Percentiles rank a stretch among this genome's conserved stretches.
Evolutionary conservation across 2,329 filamentous ascomycete genomes (phyloP).

Genomic region (Truncatella angustata): DNA sequence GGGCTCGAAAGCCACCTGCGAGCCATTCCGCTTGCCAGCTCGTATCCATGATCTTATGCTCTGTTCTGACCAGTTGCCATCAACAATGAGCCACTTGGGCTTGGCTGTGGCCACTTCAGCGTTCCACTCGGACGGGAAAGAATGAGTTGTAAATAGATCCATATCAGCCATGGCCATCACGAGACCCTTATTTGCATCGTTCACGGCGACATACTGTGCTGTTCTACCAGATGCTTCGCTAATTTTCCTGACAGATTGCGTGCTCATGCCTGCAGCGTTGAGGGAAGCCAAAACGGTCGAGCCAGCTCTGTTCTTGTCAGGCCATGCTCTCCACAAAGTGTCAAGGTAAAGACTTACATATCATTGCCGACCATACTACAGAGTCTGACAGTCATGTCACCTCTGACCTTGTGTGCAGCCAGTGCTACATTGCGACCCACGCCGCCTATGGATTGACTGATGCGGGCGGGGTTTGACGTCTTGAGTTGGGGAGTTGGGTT

Average conservation of each 20-base stretch:
- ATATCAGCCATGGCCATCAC: slow-evolving; percentile 96
- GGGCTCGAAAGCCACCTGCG: slow-evolving; percentile 78
- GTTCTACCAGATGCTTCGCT: slow-evolving; percentile 60
- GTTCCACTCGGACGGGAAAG: slow-evolving; percentile 57
- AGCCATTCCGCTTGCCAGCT: slow-evolving; percentile 53
- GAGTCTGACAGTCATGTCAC: slow-evolving; percentile 61
- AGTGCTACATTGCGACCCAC: slow-evolving; percentile 91
- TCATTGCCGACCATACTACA: slow-evolving; percentile 84
- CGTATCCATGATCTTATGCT: slow-evolving; percentile 67
- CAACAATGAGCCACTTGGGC: slow-evolving; percentile 78
- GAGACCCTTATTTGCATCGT: slow-evolving; percentile 78
- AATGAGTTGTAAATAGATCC: slow-evolving; percentile 68
- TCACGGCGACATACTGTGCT: slow-evolving; percentile 88
- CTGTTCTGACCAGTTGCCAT: slow-evolving; percentile 77
- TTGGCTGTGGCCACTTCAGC: slow-evolving; percentile 52
- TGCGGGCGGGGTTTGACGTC: slow-evolving; percentile 83
- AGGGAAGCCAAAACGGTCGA: slow-evolving; percentile 69
- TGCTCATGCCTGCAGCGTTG: slow-evolving; percentile 61
- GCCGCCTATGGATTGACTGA: slow-evolving; percentile 81
- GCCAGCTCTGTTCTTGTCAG: slow-evolving; percentile 58
- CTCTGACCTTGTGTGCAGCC: slow-evolving; percentile 70
- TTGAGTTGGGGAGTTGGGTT: slow-evolving; percentile 52
- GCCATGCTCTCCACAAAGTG: background rate
- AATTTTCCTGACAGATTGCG: slow-evolving; percentile 59
- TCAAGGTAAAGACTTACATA: slow-evolving; percentile 42